Base-by-base conservation (phyloP, 1,139 yeast species). In the Scheffersomyces segobiensis region DNA sequence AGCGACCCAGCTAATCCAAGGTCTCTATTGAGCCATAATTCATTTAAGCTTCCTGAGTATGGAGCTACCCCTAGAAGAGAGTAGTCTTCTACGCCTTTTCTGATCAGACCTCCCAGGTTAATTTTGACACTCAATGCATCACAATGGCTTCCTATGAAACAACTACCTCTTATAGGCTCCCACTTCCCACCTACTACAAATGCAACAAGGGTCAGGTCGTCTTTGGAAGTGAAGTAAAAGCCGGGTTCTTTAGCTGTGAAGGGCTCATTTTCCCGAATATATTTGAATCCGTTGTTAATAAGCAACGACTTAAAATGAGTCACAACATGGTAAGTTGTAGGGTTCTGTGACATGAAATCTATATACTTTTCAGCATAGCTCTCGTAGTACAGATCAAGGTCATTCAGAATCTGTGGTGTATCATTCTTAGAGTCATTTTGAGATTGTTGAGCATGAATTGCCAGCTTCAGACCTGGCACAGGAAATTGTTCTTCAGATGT, bases 1-100 rank as follows among this genome's bases (percentile, higher is more conserved):
- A 80, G 69, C 53, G 79, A 68, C 14, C 84, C 84, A n/a, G 83
- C 84, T 55, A 80, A 64, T 6, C 82, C 84, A 59, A 80, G 76
- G 63, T 80, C 84, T 61, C 84, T 68, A 62, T 79, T 82, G 67
- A 78, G 71, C 81, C 83, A 78, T 2, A 74, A 63, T 22, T 68
- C 66, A 14, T 69, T 71, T 59, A 78, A 70, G 3, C 78, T 70
- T 8, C 83, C 82, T 5, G 79, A 75, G 63, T 80, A 80, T 1
- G 77, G 76, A 1, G 83, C 81, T 18, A 80, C 82, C 0, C 82
- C 83, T 46, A 80, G 71, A 50, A 76, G 64, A 55, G 78, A 80
- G 62, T 78, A 80, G 5, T 82, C 83, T 7, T 49, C 48, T 55
- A 73, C 72, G 20, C 69, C 62, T 3, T 58, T 59, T 54, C 71